Evolutionary conservation across 1,139 yeast species (phyloP).

Genomic region (Suhomyces ambrosiae): DNA sequence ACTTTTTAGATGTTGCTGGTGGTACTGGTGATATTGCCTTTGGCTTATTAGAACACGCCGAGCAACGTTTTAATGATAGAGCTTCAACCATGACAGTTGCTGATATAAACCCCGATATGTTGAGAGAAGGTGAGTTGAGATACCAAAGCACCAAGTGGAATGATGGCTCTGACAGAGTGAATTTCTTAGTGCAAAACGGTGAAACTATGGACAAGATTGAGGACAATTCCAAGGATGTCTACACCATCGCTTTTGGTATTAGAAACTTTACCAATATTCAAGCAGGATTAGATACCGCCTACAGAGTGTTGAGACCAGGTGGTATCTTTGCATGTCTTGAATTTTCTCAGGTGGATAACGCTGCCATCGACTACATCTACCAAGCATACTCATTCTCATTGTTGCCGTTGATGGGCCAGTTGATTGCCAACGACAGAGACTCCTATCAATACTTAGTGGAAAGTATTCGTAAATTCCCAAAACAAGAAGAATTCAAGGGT

Average conservation of each 20-base stretch:
- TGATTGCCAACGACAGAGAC: conserved; percentile 91
- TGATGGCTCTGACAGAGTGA: conserved; percentile 63
- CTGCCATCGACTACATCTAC: conserved; percentile 71
- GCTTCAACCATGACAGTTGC: conserved; percentile 84
- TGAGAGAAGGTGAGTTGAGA: conserved; percentile 85
- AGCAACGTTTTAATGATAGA: conserved; percentile 71
- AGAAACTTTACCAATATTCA: conserved; percentile 94
- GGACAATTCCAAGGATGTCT: conserved; percentile 88
- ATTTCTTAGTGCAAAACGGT: conserved; percentile 88
- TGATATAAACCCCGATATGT: conserved; percentile 95
- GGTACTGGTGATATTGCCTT: conserved; percentile 99
- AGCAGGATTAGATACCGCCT: conserved; percentile 90
- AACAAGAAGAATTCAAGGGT: conserved; percentile 83
- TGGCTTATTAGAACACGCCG: conserved; percentile 90
- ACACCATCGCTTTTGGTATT: conserved; percentile 96
- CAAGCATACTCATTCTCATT: conserved; percentile 87
- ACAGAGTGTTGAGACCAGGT: conserved; percentile 95
- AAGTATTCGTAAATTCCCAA: conserved; percentile 87
- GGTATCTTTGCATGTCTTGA: conserved; percentile 97
- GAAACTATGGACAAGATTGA: conserved; percentile 82
- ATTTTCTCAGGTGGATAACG: conserved; percentile 87
- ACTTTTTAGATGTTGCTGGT: conserved; percentile 95
- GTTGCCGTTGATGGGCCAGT: conserved; percentile 93
- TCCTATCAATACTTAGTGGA: conserved; percentile 95
- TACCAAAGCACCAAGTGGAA: conserved; percentile 54